Evolutionary conservation across 2,329 filamentous ascomycete genomes (phyloP).

Genomic region (Nemania sp.): DNA sequence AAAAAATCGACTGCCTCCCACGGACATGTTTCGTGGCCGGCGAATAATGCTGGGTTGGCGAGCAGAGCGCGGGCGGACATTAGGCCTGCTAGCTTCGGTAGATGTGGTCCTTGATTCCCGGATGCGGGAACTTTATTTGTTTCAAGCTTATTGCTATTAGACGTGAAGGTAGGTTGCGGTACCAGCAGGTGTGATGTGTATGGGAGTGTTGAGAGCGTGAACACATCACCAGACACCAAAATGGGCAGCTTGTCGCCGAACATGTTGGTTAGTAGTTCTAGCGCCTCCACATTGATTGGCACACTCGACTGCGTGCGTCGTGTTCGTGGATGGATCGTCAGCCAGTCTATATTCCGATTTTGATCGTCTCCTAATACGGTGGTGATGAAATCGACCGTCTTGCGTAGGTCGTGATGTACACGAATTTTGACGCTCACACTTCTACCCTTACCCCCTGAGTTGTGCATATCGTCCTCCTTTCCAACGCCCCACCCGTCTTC

Average conservation of each 20-base stretch:
- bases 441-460: slow-evolving; percentile 56
- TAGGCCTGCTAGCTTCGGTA: slow-evolving; percentile 68
- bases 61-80: slow-evolving; percentile 78
- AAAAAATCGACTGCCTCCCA: slow-evolving; percentile 74
- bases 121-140: slow-evolving; percentile 29
- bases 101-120: slow-evolving; percentile 46
- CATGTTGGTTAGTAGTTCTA: slow-evolving; percentile 65
- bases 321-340: slow-evolving; percentile 77
- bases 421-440: slow-evolving; percentile 79
- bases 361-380: slow-evolving; percentile 67
- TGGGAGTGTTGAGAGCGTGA: slow-evolving; percentile 65
- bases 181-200: slow-evolving; percentile 54
- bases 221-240: slow-evolving; percentile 77
- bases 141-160: neutral
- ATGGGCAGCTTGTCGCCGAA: slow-evolving; percentile 69
- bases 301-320: slow-evolving; percentile 69
- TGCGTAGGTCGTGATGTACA: slow-evolving; percentile 72
- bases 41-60: slow-evolving; percentile 75
- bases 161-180: slow-evolving; percentile 45
- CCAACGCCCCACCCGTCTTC: slow-evolving; percentile 66
- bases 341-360: slow-evolving; percentile 70
- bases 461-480: slow-evolving; percentile 39
- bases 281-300: slow-evolving; percentile 71
- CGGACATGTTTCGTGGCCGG: slow-evolving; percentile 66
- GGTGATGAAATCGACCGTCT: slow-evolving; percentile 71